Base-by-base conservation (phyloP, 352 stramenopile genomes). In the Pythium plurisporium region DNA sequence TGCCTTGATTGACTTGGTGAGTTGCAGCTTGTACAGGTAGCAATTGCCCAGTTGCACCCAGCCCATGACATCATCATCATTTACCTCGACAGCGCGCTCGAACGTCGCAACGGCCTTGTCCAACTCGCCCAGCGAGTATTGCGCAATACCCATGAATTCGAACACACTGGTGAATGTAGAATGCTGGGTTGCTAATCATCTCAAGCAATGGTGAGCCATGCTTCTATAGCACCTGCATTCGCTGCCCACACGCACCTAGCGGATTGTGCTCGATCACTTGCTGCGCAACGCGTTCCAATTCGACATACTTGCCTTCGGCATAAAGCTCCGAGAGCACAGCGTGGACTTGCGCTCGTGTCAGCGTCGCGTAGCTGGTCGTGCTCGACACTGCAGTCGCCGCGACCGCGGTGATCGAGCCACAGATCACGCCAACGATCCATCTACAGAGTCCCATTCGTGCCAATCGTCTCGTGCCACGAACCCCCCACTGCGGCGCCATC, bases 31-130 rank as follows among this genome's bases (percentile, higher is more conserved):
- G 46, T 76, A 83, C n/a, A 90, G 52, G 31, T 89, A 88, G 55
- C 70, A 82, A 49, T 79, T 87, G 15, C 83, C 83, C 19, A 94
- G 51, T 44, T 89, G 74, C 34, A 89, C 57, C 81, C 79, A 91
- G 43, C 68, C 76, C 34, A 74, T 55, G 14, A 46, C 43, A 17
- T 91, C 76, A 14, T 75, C 57, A 19, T 64, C 34, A 47, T 88
- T 79, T 20, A 77, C 45, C n/a, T 65, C 43, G 14, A 94, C 76
- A 3, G 74, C 79, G 5, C 45, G 33, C 30, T 84, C 62, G 36
- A 94, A 94, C 12, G 81, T 84, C 10, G 56, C 56, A n/a, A 70
- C 77, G 0, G 83, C 83, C 15, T 78, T 69, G 23, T 67, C 47
- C 26, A 93, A 54, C 27, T 89, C 61, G 0, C 82, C 83, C 19